A percentile compares a stretch with the other conserved stretches of the same genome.
These are phyloP conservation scores for Coemansia sp. DNA, from an alignment of 371 early-diverging fungal genomes.

Conservation along the genomic window DNA sequence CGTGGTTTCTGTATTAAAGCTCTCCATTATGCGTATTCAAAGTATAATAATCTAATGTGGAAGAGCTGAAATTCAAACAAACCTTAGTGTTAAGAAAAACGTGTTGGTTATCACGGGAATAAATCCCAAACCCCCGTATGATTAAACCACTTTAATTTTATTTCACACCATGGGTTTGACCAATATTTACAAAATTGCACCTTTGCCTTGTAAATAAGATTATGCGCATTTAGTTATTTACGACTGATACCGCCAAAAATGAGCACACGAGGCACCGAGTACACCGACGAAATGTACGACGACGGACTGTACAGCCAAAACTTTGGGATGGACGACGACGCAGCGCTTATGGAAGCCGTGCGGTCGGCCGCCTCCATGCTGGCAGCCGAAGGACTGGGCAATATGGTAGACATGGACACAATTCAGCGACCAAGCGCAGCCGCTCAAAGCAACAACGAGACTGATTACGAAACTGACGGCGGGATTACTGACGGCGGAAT, in stretches of 20 bases:
- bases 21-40: constrained; percentile 21
- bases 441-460: neutral
- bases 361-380: constrained; percentile 37
- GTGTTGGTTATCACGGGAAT: neutral
- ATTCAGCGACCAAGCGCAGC: constrained; percentile 4
- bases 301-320: neutral
- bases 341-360: constrained; percentile 23
- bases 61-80: too few relatives aligned
- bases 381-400: constrained; percentile 33
- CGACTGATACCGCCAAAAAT: too few relatives aligned
- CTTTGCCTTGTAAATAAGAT: neutral
- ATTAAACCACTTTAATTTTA: too few relatives aligned
- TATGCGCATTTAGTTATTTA: too few relatives aligned
- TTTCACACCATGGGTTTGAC: too few relatives aligned
- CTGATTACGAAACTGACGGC: neutral
- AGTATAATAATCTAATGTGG: neutral
- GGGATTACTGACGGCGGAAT: neutral
- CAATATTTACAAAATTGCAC: too few relatives aligned
- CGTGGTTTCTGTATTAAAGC: constrained; percentile 21
- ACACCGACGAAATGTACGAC: constrained; percentile 9
- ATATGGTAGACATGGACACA: constrained; percentile 35
- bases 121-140: neutral
- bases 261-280: too few relatives aligned
- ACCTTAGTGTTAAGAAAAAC: neutral
- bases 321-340: neutral